Percentiles rank a stretch among this genome's conserved stretches.
These are phyloP conservation scores for Spiraea crenata DNA, from an alignment of 331 rosid species.

Conservation along the genomic window DNA sequence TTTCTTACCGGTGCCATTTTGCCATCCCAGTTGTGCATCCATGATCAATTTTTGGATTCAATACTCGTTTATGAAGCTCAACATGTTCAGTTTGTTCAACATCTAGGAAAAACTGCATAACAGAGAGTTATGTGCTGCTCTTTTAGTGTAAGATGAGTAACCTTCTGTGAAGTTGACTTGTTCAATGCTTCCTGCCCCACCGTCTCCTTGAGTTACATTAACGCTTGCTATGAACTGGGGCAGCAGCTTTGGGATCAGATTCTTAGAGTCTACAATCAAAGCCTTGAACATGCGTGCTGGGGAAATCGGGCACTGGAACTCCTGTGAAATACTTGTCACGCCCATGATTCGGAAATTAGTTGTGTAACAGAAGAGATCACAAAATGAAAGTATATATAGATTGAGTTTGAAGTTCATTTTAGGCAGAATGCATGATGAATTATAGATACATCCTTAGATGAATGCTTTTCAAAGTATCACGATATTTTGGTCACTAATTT, in stretches of 20 bases:
- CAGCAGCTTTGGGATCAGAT: conserved; percentile 63
- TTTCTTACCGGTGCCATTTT: too few relatives aligned
- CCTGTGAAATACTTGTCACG: conserved; percentile 40
- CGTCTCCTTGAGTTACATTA: conserved; percentile 55
- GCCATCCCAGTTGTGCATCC: too few relatives aligned
- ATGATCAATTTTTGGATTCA: too few relatives aligned
- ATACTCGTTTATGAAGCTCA: too few relatives aligned
- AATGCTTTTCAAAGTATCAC: conserved; percentile 30
- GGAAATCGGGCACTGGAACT: conserved; percentile 47
- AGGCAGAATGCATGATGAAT: not conserved
- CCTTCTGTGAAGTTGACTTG: conserved; percentile 71
- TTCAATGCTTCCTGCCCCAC: conserved; percentile 73
- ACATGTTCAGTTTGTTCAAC: too few relatives aligned
- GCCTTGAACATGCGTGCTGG: conserved; percentile 65
- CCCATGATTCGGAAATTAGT: conserved; percentile 38
- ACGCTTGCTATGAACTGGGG: conserved; percentile 60
- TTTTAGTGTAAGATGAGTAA: conserved; percentile 3
- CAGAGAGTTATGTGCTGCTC: not conserved
- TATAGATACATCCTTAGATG: conserved; percentile 10
- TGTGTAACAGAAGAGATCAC: conserved; percentile 12
- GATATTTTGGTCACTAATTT: conserved; percentile 33
- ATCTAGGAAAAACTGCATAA: not conserved
- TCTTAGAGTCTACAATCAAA: conserved; percentile 52
- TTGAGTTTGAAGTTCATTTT: conserved; percentile 21
- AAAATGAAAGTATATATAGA: conserved; percentile 16